Percentiles rank a stretch among this genome's conserved stretches.
Conservation (phyloP, 2,329 filamentous ascomycete genomes). For the Penicillium sp. region DNA sequence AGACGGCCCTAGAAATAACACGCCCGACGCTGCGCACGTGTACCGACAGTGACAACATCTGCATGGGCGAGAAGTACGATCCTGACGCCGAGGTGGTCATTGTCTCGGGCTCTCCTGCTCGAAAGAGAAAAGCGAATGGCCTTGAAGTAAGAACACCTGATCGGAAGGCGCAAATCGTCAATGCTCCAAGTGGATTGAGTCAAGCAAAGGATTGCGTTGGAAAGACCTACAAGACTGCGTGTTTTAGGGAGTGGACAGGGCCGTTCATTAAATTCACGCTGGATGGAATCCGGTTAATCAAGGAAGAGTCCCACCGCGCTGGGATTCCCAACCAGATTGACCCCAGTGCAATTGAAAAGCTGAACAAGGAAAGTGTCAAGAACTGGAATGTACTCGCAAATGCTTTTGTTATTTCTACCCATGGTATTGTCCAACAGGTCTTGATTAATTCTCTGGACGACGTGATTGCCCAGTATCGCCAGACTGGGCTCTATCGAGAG, state of each 20-base stretch:
- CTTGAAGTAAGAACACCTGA: constrained; percentile 3
- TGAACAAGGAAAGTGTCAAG: constrained; percentile 57
- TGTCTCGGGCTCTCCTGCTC: background rate
- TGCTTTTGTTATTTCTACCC: constrained; percentile 34
- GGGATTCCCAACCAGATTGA: constrained; percentile 61
- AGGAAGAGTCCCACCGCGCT: constrained; percentile 54
- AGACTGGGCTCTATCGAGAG: constrained; percentile 36
- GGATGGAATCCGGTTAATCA: constrained; percentile 52
- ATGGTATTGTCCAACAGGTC: constrained; percentile 29
- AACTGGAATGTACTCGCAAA: constrained; percentile 59
- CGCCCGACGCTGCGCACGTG: constrained; percentile 34
- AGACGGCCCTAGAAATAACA: constrained; percentile 46
- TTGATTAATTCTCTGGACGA: constrained; percentile 49
- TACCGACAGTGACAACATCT: constrained; percentile 26
- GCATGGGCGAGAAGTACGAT: constrained; percentile 32
- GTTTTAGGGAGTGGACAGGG: constrained; percentile 24
- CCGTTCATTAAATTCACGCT: constrained; percentile 28
- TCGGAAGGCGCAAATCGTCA: background rate
- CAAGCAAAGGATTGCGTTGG: background rate
- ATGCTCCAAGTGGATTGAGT: too few relatives aligned
- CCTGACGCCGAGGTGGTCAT: constrained; percentile 27
- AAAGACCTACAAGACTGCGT: constrained; percentile 9
- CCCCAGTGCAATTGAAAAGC: constrained; percentile 58
- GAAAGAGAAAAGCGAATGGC: constrained; percentile 21
- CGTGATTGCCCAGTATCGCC: constrained; percentile 33